Evolutionary conservation across 148 eudicot genomes (phyloP).

Genomic region (Drosera capensis): DNA sequence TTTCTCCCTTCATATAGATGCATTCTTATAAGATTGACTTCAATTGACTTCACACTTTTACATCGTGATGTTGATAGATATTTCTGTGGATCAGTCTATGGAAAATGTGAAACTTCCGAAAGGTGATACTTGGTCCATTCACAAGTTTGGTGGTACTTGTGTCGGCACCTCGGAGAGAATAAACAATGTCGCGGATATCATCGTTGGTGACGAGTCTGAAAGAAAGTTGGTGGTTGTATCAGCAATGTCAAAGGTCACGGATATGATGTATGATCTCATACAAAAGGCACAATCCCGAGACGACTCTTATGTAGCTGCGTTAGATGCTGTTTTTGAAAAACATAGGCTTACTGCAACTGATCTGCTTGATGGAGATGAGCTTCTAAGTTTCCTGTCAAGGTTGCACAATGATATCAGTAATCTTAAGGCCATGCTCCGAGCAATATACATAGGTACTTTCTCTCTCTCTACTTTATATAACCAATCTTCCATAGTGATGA

Average conservation of each 20-base stretch:
- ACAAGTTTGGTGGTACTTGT: conserved; percentile 99
- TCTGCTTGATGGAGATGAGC: conserved; percentile 60
- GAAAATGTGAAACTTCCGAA: conserved; percentile 36
- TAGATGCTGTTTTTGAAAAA: conserved; percentile 77
- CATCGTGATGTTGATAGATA: conserved; percentile 32
- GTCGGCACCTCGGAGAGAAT: conserved; percentile 83
- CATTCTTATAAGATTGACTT: too few species aligned
- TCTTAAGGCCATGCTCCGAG: conserved; percentile 91
- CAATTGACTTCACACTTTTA: too few species aligned
- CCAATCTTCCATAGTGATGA: background rate
- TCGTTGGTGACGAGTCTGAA: conserved; percentile 53
- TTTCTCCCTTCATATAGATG: too few species aligned
- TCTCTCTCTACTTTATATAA: too few species aligned
- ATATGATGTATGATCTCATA: conserved; percentile 89
- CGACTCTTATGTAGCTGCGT: conserved; percentile 52
- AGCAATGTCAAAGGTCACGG: conserved; percentile 98
- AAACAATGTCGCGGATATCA: conserved; percentile 67
- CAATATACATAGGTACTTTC: conserved; percentile 81
- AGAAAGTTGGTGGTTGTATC: conserved; percentile 89
- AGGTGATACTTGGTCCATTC: conserved; percentile 84
- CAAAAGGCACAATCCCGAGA: conserved; percentile 71
- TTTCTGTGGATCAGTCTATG: conserved; percentile 25
- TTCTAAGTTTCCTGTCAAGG: conserved; percentile 46
- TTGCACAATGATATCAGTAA: conserved; percentile 72
- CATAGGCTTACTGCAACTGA: conserved; percentile 67